Evolutionary conservation across 2,329 filamentous ascomycete species (phyloP).

Genomic region (Fonsecaea pugnacius): DNA sequence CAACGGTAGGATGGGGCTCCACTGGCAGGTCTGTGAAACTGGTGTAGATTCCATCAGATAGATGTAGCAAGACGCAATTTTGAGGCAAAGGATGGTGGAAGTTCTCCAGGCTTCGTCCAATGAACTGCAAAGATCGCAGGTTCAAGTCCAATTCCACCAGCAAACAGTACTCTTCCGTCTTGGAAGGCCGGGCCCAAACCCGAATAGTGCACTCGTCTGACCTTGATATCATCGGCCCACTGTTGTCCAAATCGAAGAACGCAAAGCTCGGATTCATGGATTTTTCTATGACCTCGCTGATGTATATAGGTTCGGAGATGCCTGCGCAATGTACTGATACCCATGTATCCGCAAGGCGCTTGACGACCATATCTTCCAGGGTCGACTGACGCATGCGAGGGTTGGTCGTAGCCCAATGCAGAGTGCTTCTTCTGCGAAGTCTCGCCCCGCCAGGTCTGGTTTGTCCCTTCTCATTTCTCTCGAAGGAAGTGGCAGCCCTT

Average conservation of each 20-base stretch:
- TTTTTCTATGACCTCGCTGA: slow-evolving; percentile 78
- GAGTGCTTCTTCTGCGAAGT: slow-evolving; percentile 61
- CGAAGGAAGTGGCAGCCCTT: slow-evolving; percentile 33
- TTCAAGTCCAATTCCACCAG: slow-evolving; percentile 75
- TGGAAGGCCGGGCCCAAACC: slow-evolving; percentile 70
- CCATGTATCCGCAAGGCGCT: slow-evolving; percentile 81
- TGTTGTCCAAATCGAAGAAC: slow-evolving; percentile 74
- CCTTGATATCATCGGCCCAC: slow-evolving; percentile 67
- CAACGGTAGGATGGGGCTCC: slow-evolving; percentile 35
- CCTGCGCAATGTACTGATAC: slow-evolving; percentile 77
- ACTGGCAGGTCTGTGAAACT: slow-evolving; percentile 69
- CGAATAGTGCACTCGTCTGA: slow-evolving; percentile 68
- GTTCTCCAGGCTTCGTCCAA: slow-evolving; percentile 67
- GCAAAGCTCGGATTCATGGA: slow-evolving; percentile 92
- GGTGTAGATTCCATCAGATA: slow-evolving; percentile 84
- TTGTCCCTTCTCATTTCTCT: slow-evolving; percentile 32
- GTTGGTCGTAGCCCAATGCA: slow-evolving; percentile 66
- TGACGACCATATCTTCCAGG: slow-evolving; percentile 72
- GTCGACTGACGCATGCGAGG: slow-evolving; percentile 70
- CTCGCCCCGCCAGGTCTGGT: slow-evolving; percentile 45
- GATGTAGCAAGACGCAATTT: slow-evolving; percentile 84
- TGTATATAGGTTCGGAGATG: slow-evolving; percentile 76
- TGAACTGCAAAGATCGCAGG: slow-evolving; percentile 74
- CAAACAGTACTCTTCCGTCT: slow-evolving; percentile 61
- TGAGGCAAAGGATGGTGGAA: slow-evolving; percentile 75